phyloP scores from a whole-genome alignment of 1,284 basidiomycete genomes.

The Rhodotorula glutinis region DNA sequence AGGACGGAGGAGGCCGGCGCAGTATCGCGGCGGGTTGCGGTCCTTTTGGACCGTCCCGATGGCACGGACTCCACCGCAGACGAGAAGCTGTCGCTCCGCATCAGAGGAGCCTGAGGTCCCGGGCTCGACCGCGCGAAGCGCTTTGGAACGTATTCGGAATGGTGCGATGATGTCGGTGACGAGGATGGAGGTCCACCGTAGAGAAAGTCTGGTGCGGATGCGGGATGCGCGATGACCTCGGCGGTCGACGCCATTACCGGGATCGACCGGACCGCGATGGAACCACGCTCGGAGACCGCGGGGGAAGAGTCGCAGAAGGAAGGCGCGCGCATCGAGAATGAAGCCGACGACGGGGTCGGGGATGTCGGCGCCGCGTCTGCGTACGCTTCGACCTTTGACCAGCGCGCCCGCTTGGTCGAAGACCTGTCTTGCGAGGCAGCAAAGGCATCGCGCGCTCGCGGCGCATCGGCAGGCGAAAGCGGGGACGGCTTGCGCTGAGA shows the following conservation, averaged over 20 bases:
- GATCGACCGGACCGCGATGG: background rate
- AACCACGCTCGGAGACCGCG: conserved; percentile 27
- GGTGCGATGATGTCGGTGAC: conserved; percentile 27
- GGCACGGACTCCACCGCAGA: background rate
- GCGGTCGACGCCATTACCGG: background rate
- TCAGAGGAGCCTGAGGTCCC: conserved; percentile 10
- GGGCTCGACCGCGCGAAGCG: conserved; percentile 29
- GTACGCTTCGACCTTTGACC: conserved; percentile 9
- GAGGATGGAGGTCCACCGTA: conserved; percentile 33
- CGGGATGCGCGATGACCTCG: conserved; percentile 19
- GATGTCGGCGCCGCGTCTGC: conserved; percentile 13
- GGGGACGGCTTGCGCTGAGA: conserved; percentile 15
- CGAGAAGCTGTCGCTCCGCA: conserved; percentile 6
- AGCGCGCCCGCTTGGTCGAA: conserved; percentile 22
- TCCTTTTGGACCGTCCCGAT: conserved; percentile 4
- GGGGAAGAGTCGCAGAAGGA: conserved; percentile 41
- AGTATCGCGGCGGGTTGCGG: conserved; percentile 10
- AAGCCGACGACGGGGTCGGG: conserved; percentile 30
- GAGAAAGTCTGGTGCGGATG: conserved; percentile 33
- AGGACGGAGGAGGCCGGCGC: conserved; percentile 1
- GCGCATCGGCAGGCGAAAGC: conserved; percentile 8
- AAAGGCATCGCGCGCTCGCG: conserved; percentile 29
- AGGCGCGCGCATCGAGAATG: conserved; percentile 31
- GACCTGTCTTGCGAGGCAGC: conserved; percentile 7
- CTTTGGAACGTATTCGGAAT: conserved; percentile 28